Evolutionary conservation across 768 basidiomycete genomes (phyloP), one percentile per base, ranked within the genome.

Genomic region (Suillus cothurnatus): DNA sequence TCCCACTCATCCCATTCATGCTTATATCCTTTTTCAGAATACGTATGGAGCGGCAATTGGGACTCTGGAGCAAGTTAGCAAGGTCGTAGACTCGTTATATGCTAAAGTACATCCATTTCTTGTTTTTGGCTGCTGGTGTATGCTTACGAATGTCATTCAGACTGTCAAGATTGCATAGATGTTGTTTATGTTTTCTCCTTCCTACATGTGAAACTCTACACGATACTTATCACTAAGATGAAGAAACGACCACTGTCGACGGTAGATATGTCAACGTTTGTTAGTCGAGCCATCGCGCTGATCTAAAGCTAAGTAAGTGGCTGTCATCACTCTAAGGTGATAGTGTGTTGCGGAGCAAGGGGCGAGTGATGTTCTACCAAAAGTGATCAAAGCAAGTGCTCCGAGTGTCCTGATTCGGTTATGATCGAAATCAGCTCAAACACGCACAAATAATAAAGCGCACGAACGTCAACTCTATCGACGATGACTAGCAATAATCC

Each of bases 71-170:
- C 91, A 98, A 72, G 90, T 97, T 0, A 88, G 91, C 49, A 94
- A 96, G 71, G 94, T 98, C n/a, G 96, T 99, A 6, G 92, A 95
- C 69, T 91, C 91, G 61, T 76, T 97, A 65, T 97, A 97, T 72
- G 93, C 92, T 17, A 97, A 97, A 87, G 88, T 84, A 64, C 21
- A 75, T 53, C 58, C 3, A 26, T 6, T 17, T 4, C 23, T 32
- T 39, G 12, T 34, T 9, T 49, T 3, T 12, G 39, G 34, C 58
- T 34, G 6, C 62, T 6, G 6, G 41, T 14, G 2, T 23, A 11
- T 50, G 3, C 56, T 64, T 21, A 61, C 55, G 28, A 41, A 12
- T 63, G 21, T 52, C 21, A 50, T 59, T 1, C 38, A 82, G 81
- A 81, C 81, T 64, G 77, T 82, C 39, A 82, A 82, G 66, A 81